Conservation (phyloP, 805 yeast species). For the Candida argentea region DNA sequence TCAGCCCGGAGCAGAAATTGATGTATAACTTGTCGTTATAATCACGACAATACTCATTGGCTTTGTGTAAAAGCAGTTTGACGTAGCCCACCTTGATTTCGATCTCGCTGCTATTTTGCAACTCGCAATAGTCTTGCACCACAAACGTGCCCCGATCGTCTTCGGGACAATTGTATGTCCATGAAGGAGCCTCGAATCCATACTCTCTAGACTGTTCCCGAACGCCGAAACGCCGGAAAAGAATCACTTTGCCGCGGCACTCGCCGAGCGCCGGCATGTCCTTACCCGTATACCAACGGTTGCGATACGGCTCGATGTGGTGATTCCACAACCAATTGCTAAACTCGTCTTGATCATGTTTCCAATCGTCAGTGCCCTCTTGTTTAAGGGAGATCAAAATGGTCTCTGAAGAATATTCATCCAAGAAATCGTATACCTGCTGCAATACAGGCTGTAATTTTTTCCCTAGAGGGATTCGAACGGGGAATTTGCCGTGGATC, state of each 20-base stretch:
- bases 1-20: constrained; percentile 67
- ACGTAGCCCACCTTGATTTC: constrained; percentile 47
- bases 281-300: constrained; percentile 51
- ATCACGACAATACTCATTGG: constrained; percentile 37
- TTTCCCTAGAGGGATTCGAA: constrained; percentile 46
- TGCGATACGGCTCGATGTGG: constrained; percentile 39
- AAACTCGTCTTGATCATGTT: constrained; percentile 54
- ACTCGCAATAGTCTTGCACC: constrained; percentile 70
- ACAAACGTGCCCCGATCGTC: constrained; percentile 54
- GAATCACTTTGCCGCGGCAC: constrained; percentile 53
- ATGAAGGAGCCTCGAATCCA: constrained; percentile 60
- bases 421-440: constrained; percentile 51
- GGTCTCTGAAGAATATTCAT: constrained; percentile 43
- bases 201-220: constrained; percentile 29
- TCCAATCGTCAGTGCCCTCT: constrained; percentile 64
- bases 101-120: constrained; percentile 42
- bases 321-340: constrained; percentile 49
- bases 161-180: constrained; percentile 56
- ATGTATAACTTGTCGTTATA: constrained; percentile 49
- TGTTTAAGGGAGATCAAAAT: constrained; percentile 63
- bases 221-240: constrained; percentile 67
- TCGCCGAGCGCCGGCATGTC: constrained; percentile 51
- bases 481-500: constrained; percentile 71
- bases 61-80: constrained; percentile 43
- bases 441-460: constrained; percentile 41